Percentiles rank a stretch among this genome's conserved stretches.
Evolutionary conservation across 257 asterid species (phyloP).

Genomic region (Nicotiana undulata): DNA sequence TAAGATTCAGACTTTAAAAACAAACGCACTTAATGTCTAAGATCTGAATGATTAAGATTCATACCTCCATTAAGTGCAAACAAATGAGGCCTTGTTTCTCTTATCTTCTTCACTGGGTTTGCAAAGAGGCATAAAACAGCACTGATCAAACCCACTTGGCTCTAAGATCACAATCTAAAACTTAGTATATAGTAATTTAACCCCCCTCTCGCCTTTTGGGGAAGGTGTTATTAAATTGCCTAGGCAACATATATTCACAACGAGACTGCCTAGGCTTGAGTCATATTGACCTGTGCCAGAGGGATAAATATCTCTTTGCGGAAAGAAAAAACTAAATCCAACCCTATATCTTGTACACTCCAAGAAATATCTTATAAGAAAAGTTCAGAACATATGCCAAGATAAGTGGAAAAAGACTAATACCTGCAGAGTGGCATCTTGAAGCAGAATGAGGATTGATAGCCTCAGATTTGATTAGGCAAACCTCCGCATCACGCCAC

Average conservation of each 20-base stretch:
- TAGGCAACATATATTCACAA: not conserved
- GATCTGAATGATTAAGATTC: no score
- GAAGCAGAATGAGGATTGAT: slow-evolving; percentile 84
- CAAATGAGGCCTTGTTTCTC: no score
- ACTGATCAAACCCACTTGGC: not conserved
- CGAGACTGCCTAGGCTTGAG: not conserved
- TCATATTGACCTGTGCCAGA: not conserved
- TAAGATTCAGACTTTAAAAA: no score
- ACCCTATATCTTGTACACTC: not conserved
- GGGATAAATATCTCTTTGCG: not conserved
- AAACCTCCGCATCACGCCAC: slow-evolving; percentile 87
- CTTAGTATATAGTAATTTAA: not conserved
- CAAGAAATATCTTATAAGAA: not conserved
- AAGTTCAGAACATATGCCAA: not conserved
- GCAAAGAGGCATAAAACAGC: not conserved
- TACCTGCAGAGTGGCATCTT: slow-evolving; percentile 73
- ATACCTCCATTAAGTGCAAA: no score
- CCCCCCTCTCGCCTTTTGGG: not conserved
- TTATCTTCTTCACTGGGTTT: no score
- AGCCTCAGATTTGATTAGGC: slow-evolving; percentile 74
- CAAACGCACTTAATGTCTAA: no score
- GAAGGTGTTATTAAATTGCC: not conserved
- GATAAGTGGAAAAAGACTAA: not conserved
- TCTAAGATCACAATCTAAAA: not conserved
- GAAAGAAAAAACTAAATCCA: not conserved